phyloP scores from a whole-genome alignment of 2,329 filamentous ascomycete genomes.

The Botrytis byssoidea region DNA sequence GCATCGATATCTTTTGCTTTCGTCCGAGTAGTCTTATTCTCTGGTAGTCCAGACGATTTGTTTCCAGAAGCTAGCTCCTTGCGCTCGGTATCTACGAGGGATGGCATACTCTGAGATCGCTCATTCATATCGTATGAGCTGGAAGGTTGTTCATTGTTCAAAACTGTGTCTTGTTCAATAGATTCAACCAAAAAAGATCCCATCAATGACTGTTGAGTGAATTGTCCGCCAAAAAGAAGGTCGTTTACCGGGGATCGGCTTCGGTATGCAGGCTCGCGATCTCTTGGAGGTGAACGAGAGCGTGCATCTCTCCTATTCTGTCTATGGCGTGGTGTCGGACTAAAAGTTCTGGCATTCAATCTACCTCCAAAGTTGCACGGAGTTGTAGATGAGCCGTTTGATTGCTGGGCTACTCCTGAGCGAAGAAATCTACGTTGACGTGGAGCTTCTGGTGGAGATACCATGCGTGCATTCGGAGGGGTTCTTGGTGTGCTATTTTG shows the following conservation, averaged over 20 bases:
- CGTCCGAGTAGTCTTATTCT: rapidly evolving
- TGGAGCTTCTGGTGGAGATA: neutral
- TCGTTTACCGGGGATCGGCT: neutral
- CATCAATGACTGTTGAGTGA: rapidly evolving
- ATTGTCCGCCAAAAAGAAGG: too few relatives aligned
- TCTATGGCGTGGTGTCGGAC: rapidly evolving
- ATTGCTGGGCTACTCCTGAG: neutral
- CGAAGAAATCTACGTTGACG: neutral
- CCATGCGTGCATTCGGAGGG: neutral
- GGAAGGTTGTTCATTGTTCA: rapidly evolving
- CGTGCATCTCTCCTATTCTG: neutral
- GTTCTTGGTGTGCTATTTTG: neutral
- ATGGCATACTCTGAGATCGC: neutral
- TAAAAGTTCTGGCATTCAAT: rapidly evolving
- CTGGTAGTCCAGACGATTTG: too few relatives aligned
- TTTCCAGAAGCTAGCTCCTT: neutral
- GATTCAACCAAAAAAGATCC: neutral
- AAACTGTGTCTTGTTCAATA: rapidly evolving
- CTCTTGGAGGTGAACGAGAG: neutral
- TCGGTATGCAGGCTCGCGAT: neutral
- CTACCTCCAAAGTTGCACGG: neutral
- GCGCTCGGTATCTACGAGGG: neutral
- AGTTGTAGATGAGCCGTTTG: neutral
- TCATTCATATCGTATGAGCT: too few relatives aligned
- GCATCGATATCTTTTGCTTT: neutral